These are phyloP conservation scores for Citropsis articulata DNA, from an alignment of 345 rosid species.

Conservation along the genomic window DNA sequence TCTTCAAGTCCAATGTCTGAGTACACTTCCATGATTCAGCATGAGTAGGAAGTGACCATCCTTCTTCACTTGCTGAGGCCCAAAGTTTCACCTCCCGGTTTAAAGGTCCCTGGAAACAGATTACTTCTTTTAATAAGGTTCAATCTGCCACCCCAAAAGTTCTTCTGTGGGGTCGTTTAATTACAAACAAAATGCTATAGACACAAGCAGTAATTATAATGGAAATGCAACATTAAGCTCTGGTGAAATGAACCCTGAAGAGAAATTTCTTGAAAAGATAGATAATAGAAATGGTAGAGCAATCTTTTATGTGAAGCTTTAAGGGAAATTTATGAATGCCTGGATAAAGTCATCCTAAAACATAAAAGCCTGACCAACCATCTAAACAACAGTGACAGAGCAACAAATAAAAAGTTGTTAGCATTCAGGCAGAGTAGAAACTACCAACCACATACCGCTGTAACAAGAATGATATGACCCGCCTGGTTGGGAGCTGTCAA, in stretches of 20 bases:
- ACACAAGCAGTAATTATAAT: not conserved
- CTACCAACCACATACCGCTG: constrained; percentile 54
- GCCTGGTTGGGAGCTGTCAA: constrained; percentile 69
- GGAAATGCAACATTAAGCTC: not conserved
- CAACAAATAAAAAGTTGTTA: constrained; percentile 1
- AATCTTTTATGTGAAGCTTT: not conserved
- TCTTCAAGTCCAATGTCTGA: constrained; percentile 69
- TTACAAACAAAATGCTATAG: not conserved
- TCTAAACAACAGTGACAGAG: constrained; percentile 10
- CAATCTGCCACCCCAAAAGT: too few species aligned
- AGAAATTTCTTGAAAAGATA: not conserved
- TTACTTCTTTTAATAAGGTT: not conserved
- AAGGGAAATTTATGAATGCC: not conserved
- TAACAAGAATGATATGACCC: constrained; percentile 77
- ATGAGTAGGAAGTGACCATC: constrained; percentile 71
- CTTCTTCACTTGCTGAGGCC: constrained; percentile 72
- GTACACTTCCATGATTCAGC: constrained; percentile 71
- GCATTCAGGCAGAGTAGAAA: not conserved
- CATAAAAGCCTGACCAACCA: not conserved
- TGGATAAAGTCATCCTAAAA: constrained; percentile 1
- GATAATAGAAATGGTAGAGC: not conserved
- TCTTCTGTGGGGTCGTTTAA: not conserved
- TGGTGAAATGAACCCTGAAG: not conserved
- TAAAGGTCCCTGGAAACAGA: constrained; percentile 60
- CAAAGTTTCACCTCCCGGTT: constrained; percentile 83